A percentile compares a stretch with the other conserved stretches of the same genome.
Evolutionary conservation across 163 green algal species (phyloP).

Genomic region (Smithsoniella earleae): DNA sequence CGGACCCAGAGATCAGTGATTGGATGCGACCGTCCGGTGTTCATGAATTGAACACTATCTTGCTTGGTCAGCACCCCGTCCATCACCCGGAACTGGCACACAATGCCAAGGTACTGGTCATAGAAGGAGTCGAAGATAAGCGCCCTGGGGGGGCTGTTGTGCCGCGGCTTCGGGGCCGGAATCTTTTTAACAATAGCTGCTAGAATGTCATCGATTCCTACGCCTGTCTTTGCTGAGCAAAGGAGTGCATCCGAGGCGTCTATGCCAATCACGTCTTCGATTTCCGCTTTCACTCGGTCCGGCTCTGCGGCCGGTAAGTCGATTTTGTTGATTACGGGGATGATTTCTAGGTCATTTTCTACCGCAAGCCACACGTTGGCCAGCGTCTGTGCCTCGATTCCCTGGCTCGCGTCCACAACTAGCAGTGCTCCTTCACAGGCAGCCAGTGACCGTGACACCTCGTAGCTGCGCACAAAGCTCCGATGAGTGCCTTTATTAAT

Average conservation of each 20-base stretch:
- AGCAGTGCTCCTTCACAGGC: conserved; percentile 90
- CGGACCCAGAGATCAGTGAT: conserved; percentile 78
- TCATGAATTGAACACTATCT: conserved; percentile 80
- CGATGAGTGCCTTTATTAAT: too few relatives aligned
- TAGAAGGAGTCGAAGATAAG: conserved; percentile 96
- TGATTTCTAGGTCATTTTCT: conserved; percentile 93
- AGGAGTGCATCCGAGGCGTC: conserved; percentile 43
- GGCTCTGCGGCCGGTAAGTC: conserved; percentile 85
- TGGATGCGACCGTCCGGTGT: conserved; percentile 75
- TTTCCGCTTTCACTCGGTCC: conserved; percentile 77
- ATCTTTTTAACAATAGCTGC: conserved; percentile 72
- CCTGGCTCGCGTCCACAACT: conserved; percentile 89
- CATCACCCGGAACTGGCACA: conserved; percentile 76
- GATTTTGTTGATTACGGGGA: conserved; percentile 96
- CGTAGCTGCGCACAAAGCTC: conserved; percentile 33
- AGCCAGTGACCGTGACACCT: conserved; percentile 81
- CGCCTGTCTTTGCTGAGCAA: conserved; percentile 41
- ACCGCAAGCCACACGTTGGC: conserved; percentile 95
- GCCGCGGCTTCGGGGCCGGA: conserved; percentile 50
- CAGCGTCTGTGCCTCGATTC: conserved; percentile 91
- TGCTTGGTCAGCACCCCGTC: conserved; percentile 56
- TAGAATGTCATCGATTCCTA: conserved; percentile 84
- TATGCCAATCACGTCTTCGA: conserved; percentile 91
- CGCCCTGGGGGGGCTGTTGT: conserved; percentile 49
- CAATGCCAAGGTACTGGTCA: conserved; percentile 83